Evolutionary conservation across 2,329 filamentous ascomycete species (phyloP), one percentile per base, ranked within the genome.

Genomic region (Aspergillus sp.): DNA sequence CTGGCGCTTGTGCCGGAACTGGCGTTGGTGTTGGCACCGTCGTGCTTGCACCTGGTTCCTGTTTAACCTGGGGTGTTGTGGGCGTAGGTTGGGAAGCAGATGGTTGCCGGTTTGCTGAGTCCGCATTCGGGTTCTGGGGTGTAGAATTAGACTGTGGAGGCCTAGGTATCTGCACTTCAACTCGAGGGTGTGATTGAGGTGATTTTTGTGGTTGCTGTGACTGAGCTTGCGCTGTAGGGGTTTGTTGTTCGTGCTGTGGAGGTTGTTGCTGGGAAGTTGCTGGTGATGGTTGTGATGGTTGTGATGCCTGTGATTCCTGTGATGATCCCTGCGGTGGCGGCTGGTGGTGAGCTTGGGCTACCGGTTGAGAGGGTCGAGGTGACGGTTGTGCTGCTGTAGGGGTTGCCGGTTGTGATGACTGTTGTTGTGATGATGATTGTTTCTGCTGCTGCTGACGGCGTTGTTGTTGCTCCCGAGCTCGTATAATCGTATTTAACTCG

Each of bases 401-500:
- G 8, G 65, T 59, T 4, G 66, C 61, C 12, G 64, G 27, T 17
- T 59, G 62, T 3, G 53, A 39, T 58, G 71, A 66, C 57, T 75
- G 73, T 51, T 74, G 73, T 23, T 63, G 65, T 31, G 24, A 27
- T 31, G 27, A 9, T 49, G 70, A 69, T 55, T 68, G 65, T 51
- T 73, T 70, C 41, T 69, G 64, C 27, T 64, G 69, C 45, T 71
- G 68, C 17, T 69, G 69, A 15, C 63, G 69, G 49, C 71, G 70
- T 58, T 74, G 70, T 56, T 77, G 75, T 55, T 75, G 74, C 53
- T 76, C 72, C 58, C 74, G 71, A n/a, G 73, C 69, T 55, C 77
- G 76, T 54, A 82, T 76, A 31, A 81, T 79, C 2, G 76, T 77
- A 59, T 80, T 81, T 11, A 82, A 73, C 57, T 80, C 79, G 60